Evolutionary conservation across 805 yeast genomes (phyloP).

Genomic region (Candida sithepensis): DNA sequence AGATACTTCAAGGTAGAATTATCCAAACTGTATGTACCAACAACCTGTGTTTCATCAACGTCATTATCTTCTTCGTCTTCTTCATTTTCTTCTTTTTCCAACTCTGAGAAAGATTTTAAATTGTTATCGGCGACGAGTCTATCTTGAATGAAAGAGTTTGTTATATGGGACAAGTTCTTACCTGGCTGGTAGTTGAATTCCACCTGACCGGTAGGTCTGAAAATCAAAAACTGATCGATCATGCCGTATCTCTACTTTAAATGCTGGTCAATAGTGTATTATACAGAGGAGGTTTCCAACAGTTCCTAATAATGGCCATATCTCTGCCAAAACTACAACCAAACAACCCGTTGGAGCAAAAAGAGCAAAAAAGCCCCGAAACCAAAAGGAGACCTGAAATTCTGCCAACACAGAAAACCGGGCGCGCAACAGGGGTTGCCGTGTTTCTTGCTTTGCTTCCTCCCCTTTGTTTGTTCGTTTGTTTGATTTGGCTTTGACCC

Average conservation of each 20-base stretch:
- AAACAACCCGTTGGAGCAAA: neutral
- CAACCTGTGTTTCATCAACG: constrained; percentile 16
- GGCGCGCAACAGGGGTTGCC: neutral
- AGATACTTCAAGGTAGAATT: constrained; percentile 44
- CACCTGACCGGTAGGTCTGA: constrained; percentile 51
- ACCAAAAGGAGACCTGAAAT: neutral
- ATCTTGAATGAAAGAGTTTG: constrained; percentile 47
- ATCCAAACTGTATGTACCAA: constrained; percentile 33
- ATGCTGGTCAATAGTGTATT: too few relatives aligned
- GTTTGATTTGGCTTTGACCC: neutral
- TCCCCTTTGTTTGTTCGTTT: neutral
- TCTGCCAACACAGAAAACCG: neutral
- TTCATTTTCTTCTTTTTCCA: constrained; percentile 16
- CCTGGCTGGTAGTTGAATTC: constrained; percentile 42
- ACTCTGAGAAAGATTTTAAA: constrained; percentile 18
- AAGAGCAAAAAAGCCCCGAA: too few relatives aligned
- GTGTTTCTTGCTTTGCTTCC: neutral
- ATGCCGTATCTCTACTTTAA: constrained; percentile 23
- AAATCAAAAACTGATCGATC: constrained; percentile 49
- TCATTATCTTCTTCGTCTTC: constrained; percentile 23
- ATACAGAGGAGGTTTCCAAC: too few relatives aligned
- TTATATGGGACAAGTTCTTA: constrained; percentile 35
- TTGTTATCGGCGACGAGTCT: constrained; percentile 41
- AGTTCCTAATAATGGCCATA: too few relatives aligned
- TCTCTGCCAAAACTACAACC: neutral